Evolutionary conservation across 192 early-diverging fungal genomes (phyloP).

Genomic region (Podila epigama): DNA sequence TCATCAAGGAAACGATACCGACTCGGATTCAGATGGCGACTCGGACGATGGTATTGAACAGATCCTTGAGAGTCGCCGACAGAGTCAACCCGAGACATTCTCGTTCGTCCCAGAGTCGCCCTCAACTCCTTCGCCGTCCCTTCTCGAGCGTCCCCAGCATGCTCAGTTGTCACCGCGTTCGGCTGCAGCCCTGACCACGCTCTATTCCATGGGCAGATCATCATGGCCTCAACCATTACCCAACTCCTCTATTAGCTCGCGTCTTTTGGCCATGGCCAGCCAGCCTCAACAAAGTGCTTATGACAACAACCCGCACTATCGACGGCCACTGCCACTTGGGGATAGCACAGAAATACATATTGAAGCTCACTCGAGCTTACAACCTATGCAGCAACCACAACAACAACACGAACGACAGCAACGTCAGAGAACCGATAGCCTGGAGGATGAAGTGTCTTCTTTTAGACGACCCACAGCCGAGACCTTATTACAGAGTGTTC

Average conservation of each 20-base stretch:
- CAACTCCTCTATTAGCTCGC: constrained; percentile 14
- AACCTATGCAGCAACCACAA: neutral
- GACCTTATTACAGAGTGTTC: neutral
- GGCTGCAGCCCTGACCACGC: constrained; percentile 20
- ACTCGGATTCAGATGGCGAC: constrained; percentile 17
- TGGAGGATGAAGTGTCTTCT: neutral
- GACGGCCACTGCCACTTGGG: neutral
- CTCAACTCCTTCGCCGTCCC: neutral
- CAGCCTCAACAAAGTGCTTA: constrained; percentile 12
- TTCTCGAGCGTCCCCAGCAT: constrained; percentile 28
- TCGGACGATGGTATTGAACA: constrained; percentile 27
- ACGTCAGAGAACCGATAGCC: no score
- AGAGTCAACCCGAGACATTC: neutral
- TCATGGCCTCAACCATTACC: constrained; percentile 8
- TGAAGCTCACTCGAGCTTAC: neutral
- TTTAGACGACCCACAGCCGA: neutral
- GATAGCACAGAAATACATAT: neutral
- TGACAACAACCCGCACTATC: constrained; percentile 37
- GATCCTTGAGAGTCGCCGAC: constrained; percentile 16
- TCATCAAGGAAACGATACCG: constrained; percentile 4
- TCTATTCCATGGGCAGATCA: constrained; percentile 4
- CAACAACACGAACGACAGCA: no score
- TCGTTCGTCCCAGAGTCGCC: constrained; percentile 5
- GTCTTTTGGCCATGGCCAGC: constrained; percentile 9
- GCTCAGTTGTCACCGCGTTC: constrained; percentile 33